These are phyloP conservation scores for Malus hybrid DNA, from an alignment of 331 rosid species.

Conservation along the genomic window DNA sequence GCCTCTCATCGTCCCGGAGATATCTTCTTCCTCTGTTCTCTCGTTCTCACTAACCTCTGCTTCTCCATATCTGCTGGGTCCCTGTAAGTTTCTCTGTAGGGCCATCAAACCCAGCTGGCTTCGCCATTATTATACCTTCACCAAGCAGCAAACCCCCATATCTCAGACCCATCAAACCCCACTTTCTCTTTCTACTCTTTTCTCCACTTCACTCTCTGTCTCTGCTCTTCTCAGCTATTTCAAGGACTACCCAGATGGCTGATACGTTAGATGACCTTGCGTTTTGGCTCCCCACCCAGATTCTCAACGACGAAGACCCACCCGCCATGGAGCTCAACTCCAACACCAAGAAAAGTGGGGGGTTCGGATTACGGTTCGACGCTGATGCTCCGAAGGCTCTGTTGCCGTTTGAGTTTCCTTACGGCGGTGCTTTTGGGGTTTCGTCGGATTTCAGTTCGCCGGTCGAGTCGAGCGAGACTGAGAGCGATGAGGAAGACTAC, in stretches of 20 bases:
- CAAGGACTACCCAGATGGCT: neutral
- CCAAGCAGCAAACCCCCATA: constrained; percentile 17
- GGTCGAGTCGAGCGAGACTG: constrained; percentile 68
- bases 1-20: neutral
- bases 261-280: constrained; percentile 51
- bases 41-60: neutral
- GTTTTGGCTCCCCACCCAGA: constrained; percentile 79
- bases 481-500: constrained; percentile 77
- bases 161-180: neutral
- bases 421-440: constrained; percentile 17
- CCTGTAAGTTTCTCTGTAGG: constrained; percentile 15
- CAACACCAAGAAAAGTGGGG: neutral
- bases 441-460: constrained; percentile 49
- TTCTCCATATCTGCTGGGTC: constrained; percentile 24
- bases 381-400: neutral
- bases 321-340: neutral
- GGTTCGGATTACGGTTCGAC: neutral
- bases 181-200: neutral
- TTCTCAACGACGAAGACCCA: constrained; percentile 24
- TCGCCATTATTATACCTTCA: constrained; percentile 34
- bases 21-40: neutral
- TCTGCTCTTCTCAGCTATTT: neutral
- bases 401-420: constrained; percentile 35
- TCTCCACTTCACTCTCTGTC: neutral
- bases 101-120: constrained; percentile 17